Percentiles rank a stretch among this genome's conserved stretches.
phyloP scores from a whole-genome alignment of 2,329 filamentous ascomycete species.

The Gyromitra esculenta region DNA sequence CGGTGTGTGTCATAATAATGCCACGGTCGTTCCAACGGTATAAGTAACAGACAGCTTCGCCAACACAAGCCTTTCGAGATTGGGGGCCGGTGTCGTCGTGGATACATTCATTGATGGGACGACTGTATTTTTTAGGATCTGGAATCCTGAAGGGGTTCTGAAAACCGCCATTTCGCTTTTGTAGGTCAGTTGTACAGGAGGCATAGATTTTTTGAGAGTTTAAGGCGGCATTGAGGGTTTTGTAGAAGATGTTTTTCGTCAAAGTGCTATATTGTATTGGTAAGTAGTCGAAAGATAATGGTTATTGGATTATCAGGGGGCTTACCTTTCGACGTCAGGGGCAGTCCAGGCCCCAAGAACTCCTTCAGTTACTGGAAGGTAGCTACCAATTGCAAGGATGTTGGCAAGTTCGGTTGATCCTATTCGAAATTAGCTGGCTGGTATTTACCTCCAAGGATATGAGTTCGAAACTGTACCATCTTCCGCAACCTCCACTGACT shows the following conservation, averaged over 20 bases:
- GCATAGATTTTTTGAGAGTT: conserved; percentile 51
- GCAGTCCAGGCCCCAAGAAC: conserved; percentile 48
- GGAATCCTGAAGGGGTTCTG: conserved; percentile 12
- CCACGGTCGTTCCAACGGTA: conserved; percentile 54
- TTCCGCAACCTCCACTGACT: conserved; percentile 17
- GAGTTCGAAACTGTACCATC: conserved; percentile 26
- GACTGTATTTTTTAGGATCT: conserved; percentile 10
- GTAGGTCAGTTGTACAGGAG: conserved; percentile 49
- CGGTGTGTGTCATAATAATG: conserved; percentile 42
- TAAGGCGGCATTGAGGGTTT: conserved; percentile 49
- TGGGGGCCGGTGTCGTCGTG: conserved; percentile 51
- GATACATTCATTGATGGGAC: conserved; percentile 26
- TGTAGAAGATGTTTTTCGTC: conserved; percentile 51
- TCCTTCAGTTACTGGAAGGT: conserved; percentile 42
- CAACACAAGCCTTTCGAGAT: conserved; percentile 47
- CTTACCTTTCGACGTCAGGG: conserved; percentile 47
- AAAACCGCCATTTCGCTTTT: conserved; percentile 10
- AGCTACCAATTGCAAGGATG: conserved; percentile 46
- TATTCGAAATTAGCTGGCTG: conserved; percentile 10
- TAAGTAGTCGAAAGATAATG: conserved; percentile 12
- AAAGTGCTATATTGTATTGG: conserved; percentile 32
- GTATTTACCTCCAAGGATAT: background rate
- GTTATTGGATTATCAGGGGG: background rate
- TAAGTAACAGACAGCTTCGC: conserved; percentile 48
- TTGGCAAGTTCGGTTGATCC: conserved; percentile 50